Evolutionary conservation across 495 filamentous ascomycete species (phyloP).

Genomic region (Friedmanniomyces endolithicus): DNA sequence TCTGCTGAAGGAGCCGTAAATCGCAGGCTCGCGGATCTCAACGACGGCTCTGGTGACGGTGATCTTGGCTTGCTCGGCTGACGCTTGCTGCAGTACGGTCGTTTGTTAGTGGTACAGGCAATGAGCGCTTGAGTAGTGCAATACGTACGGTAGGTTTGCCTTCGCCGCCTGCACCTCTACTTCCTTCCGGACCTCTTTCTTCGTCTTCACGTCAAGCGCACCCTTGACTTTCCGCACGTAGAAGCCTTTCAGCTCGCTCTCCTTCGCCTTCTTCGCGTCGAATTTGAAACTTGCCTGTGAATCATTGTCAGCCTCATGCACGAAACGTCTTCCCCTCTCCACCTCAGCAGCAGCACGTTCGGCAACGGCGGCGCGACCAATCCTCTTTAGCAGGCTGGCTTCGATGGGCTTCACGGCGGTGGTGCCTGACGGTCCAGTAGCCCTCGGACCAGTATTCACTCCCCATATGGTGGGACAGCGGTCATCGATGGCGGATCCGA

Average conservation of each 20-base stretch:
- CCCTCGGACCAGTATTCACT: neutral
- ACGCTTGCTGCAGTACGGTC: neutral
- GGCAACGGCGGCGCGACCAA: neutral
- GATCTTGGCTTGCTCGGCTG: neutral
- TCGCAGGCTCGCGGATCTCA: neutral
- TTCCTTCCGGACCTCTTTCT: neutral
- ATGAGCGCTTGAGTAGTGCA: too few relatives aligned
- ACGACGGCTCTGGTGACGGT: neutral
- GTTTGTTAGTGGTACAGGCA: too few relatives aligned
- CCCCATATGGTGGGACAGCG: conserved; percentile 5
- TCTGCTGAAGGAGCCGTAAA: neutral
- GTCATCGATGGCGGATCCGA: conserved; percentile 15
- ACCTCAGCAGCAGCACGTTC: neutral
- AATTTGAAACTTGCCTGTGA: neutral
- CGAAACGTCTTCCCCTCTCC: neutral
- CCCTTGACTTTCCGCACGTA: neutral
- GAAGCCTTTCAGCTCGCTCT: neutral
- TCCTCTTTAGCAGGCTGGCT: conserved; percentile 1
- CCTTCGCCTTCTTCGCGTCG: neutral
- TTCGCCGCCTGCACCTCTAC: neutral
- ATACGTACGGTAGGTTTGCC: neutral
- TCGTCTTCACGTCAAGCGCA: neutral
- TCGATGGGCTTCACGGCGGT: neutral
- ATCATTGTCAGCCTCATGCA: neutral
- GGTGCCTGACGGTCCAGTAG: neutral